Evolutionary conservation across 352 stramenopile species (phyloP).

Genomic region (Phytophthora fragariae): DNA sequence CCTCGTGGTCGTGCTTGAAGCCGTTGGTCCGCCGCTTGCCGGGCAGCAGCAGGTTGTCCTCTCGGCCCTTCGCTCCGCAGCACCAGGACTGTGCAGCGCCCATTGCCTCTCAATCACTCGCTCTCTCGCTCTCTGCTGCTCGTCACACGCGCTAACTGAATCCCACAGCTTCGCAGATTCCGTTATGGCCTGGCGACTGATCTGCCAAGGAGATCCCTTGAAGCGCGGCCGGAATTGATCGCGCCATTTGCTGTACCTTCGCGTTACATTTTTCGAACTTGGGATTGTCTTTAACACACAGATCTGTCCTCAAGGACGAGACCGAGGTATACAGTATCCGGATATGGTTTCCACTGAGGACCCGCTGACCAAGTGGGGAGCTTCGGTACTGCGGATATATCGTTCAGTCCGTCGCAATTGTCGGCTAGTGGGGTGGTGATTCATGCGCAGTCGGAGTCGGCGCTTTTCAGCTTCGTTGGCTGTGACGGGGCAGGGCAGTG

Average conservation of each 20-base stretch:
- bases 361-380: neutral
- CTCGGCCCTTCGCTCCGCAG: conserved; percentile 49
- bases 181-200: conserved; percentile 24
- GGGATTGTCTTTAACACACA: neutral
- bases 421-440: neutral
- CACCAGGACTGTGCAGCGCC: conserved; percentile 62
- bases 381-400: neutral
- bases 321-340: neutral
- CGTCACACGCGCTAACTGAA: neutral
- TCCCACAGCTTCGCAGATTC: conserved; percentile 23
- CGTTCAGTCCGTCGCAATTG: neutral
- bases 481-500: neutral
- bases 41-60: conserved; percentile 46
- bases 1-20: conserved; percentile 45
- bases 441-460: neutral
- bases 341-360: neutral
- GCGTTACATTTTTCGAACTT: conserved; percentile 10
- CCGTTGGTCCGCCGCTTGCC: conserved; percentile 59
- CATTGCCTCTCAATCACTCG: conserved; percentile 30
- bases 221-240: conserved; percentile 17
- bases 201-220: conserved; percentile 20
- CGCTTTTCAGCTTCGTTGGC: neutral
- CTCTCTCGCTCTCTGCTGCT: neutral
- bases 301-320: neutral
- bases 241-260: conserved; percentile 6